A percentile compares a stretch with the other conserved stretches of the same genome.
Evolutionary conservation across 139 green algal species (phyloP).

Genomic region (Penium margaritaceum): DNA sequence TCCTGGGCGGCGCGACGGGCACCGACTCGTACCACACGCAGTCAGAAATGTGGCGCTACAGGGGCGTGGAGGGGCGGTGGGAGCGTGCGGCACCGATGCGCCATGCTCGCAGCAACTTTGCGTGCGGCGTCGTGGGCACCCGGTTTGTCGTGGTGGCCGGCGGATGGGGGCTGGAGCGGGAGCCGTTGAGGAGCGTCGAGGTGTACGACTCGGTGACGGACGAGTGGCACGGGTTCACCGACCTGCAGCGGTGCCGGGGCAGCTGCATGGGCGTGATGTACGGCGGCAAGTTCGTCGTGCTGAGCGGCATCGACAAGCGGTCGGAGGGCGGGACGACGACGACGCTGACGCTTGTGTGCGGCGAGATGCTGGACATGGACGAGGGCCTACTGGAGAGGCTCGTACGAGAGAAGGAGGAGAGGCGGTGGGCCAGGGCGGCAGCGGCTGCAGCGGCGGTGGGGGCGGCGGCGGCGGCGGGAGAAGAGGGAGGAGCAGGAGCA

Average conservation of each 20-base stretch:
- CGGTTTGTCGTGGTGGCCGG: background rate
- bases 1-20: background rate
- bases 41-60: background rate
- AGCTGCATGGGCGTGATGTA: background rate
- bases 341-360: background rate
- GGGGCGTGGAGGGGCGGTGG: background rate
- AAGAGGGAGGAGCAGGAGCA: background rate
- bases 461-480: background rate
- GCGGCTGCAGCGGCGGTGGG: background rate
- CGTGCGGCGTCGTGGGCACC: background rate
- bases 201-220: conserved; percentile 9
- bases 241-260: background rate
- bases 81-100: background rate
- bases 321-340: background rate
- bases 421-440: conserved; percentile 3
- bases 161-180: background rate
- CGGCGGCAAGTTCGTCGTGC: background rate
- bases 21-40: conserved; percentile 11
- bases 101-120: conserved; percentile 1
- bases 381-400: background rate
- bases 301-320: background rate
- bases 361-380: background rate
- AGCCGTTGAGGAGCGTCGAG: background rate
- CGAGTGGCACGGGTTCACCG: conserved; percentile 3
- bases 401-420: background rate